Conservation (phyloP, 768 basidiomycete species). For the Xerocomus potaroensis region DNA sequence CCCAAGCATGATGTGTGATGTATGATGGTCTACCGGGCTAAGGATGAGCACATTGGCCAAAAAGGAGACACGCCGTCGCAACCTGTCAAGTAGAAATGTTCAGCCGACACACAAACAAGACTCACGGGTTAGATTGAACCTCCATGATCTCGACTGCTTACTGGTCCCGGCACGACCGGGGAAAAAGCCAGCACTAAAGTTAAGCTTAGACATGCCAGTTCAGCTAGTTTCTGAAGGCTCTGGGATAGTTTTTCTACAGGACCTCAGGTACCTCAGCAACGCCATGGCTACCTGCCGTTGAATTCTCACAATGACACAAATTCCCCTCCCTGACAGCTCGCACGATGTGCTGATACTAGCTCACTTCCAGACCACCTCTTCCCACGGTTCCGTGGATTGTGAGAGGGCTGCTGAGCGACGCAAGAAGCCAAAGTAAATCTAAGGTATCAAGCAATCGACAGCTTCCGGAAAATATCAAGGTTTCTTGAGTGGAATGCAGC, state of each 20-base stretch:
- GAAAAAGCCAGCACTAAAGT: neutral
- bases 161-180: neutral
- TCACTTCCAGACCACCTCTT: neutral
- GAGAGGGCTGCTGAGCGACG: no score
- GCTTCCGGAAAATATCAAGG: no score
- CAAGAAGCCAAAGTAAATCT: no score
- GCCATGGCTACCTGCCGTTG: neutral
- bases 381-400: no score
- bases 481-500: no score
- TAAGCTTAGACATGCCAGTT: neutral
- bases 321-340: neutral
- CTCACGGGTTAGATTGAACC: neutral
- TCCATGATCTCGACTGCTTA: neutral
- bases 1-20: neutral
- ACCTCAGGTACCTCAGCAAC: neutral
- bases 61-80: neutral
- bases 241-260: neutral
- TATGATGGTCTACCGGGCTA: no score
- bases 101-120: neutral
- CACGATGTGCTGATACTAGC: neutral
- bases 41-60: neutral
- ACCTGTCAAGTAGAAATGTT: neutral
- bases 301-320: neutral
- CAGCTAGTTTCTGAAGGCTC: neutral
- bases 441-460: no score